Base-by-base conservation (phyloP, 352 stramenopile species). In the Pythium biforme region DNA sequence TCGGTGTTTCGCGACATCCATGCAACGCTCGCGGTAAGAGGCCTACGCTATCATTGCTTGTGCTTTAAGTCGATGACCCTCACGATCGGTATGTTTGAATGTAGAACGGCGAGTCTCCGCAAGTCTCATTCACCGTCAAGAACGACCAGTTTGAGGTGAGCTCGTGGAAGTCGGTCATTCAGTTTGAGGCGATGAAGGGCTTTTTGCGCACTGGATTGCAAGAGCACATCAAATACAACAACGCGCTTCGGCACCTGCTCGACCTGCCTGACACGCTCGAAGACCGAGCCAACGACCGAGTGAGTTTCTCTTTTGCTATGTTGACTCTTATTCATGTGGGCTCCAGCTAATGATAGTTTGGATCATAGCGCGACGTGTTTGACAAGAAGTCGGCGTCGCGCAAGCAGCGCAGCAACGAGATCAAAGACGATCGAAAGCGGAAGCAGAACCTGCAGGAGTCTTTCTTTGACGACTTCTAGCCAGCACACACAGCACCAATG, bases 211-310 rank as follows among this genome's bases (percentile, higher is more conserved):
- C 74, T 15, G 87, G 85, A 23, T 66, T 96, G 12, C 85, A 94
- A 49, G 72, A 92, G 52, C 87, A 96, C 50, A 87, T 96, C 63
- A 94, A 94, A 71, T 94, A 89, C 70, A 96, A 96, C 68, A 94
- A 92, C 59, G 72, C 79, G n/a, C 70, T 94, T 25, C 85, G 87
- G 4, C 56, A 73, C 33, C 73, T 96, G 45, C 58, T 96, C 31
- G 83, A 93, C 52, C 63, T 96, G 41, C 85, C 85, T 1, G 83
- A 92, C 19, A 90, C 74, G 27, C 57, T 92, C 20, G 87, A 94
- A 66, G 82, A 93, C 49, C 73, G 68, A 26, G 84, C 78, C 51
- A 75, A 90, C 39, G 85, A 92, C 48, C 62, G 83, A 53, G 84
- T 94, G 64, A n/a, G 79, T 77, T n/a, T 25, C 9, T 25, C 15